Conservation (phyloP, 1,139 yeast species). For the Debaryomyces singareniensis region DNA sequence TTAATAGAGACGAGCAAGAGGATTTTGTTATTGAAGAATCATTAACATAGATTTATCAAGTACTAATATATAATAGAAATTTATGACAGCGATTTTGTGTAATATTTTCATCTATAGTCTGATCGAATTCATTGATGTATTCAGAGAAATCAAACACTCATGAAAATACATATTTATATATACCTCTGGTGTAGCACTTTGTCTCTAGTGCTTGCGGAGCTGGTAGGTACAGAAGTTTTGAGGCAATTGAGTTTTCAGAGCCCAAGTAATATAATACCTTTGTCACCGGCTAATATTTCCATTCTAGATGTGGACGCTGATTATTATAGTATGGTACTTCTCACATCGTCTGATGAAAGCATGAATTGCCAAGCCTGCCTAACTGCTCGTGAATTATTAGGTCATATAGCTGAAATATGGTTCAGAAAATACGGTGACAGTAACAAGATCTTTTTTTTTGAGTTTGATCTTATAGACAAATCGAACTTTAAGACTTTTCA, state of each 20-base stretch:
- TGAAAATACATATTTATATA: too few relatives aligned
- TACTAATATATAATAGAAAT: neutral
- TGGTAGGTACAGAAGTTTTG: too few relatives aligned
- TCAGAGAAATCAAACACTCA: too few relatives aligned
- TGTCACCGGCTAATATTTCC: constrained; percentile 25
- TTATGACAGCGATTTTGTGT: constrained; percentile 1
- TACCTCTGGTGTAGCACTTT: too few relatives aligned
- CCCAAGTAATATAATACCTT: constrained; percentile 20
- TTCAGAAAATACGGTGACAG: constrained; percentile 32
- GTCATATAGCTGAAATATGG: constrained; percentile 39
- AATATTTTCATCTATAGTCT: too few relatives aligned
- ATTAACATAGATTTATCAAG: neutral
- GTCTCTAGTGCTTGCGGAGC: too few relatives aligned
- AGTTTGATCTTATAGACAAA: constrained; percentile 44
- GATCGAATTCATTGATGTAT: too few relatives aligned
- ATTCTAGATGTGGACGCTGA: constrained; percentile 29
- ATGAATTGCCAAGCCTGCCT: constrained; percentile 30
- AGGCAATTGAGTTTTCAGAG: too few relatives aligned
- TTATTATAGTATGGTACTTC: constrained; percentile 27
- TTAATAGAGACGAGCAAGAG: constrained; percentile 69
- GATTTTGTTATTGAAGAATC: constrained; percentile 28
- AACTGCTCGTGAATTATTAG: constrained; percentile 15
- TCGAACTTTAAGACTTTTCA: constrained; percentile 29
- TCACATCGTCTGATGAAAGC: constrained; percentile 28
- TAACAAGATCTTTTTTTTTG: constrained; percentile 38